Conservation (phyloP, 2,329 filamentous ascomycete species). For the Aspergillus spinulosporus region DNA sequence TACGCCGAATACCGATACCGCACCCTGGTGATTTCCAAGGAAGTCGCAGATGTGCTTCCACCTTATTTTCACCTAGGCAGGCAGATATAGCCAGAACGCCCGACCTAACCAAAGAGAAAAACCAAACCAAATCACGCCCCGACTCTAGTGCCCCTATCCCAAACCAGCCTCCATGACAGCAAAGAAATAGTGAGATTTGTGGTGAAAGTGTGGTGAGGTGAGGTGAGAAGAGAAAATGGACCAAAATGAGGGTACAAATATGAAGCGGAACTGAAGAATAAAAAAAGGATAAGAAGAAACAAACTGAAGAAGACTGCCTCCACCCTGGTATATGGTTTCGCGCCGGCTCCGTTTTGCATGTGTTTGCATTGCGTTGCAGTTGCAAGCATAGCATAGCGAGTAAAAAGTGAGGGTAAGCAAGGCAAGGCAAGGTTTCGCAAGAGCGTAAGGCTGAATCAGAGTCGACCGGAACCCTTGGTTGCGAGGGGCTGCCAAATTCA, state of each 20-base stretch:
- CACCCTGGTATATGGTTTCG: conserved; percentile 4
- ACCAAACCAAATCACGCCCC: conserved; percentile 10
- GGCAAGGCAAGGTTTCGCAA: neutral
- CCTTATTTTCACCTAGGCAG: too few relatives aligned
- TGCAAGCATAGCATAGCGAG: neutral
- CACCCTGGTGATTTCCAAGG: too few relatives aligned
- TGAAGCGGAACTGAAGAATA: too few relatives aligned
- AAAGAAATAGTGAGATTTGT: neutral
- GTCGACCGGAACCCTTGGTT: too few relatives aligned
- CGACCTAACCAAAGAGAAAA: neutral
- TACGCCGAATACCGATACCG: too few relatives aligned
- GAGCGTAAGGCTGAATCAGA: too few relatives aligned
- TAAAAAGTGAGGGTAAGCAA: too few relatives aligned
- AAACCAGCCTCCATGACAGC: conserved; percentile 3
- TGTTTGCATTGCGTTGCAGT: neutral
- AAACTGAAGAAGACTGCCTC: neutral
- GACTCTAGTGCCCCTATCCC: conserved; percentile 13
- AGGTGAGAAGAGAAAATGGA: neutral
- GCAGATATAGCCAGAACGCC: neutral
- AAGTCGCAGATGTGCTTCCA: too few relatives aligned
- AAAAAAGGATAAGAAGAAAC: neutral
- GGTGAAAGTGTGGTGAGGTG: neutral
- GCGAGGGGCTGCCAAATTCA: too few relatives aligned
- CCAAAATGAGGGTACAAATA: neutral
- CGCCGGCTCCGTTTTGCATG: conserved; percentile 8